Conservation (phyloP, 108 stramenopile species). For the Cyclotella baltica region DNA sequence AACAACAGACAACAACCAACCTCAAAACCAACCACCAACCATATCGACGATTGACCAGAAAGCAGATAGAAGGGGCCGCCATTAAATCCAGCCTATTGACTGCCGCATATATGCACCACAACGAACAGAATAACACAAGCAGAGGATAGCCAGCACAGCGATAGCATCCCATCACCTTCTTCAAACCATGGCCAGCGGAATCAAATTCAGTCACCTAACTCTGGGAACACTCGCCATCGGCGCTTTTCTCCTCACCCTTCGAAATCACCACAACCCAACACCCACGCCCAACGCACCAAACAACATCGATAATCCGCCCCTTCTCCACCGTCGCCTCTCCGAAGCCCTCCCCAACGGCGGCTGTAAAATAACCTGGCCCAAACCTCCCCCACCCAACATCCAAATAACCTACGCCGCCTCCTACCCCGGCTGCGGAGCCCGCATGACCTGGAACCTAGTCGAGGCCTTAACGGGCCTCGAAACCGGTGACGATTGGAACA, state of each 20-base stretch:
- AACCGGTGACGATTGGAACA: slow-evolving; percentile 66
- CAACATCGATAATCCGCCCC: neutral
- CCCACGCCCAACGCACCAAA: neutral
- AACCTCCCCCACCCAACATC: slow-evolving; percentile 33
- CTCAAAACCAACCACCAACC: no score
- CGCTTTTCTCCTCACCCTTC: neutral
- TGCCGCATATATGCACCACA: no score
- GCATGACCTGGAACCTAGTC: slow-evolving; percentile 64
- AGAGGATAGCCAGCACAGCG: no score
- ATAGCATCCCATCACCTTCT: neutral
- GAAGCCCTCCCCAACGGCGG: slow-evolving; percentile 51
- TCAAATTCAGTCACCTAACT: neutral
- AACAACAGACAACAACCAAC: no score
- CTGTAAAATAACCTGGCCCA: slow-evolving; percentile 55
- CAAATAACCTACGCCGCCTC: slow-evolving; percentile 59
- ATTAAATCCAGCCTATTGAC: no score
- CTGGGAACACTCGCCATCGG: neutral
- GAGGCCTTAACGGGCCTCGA: slow-evolving; percentile 57
- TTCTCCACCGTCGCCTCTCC: slow-evolving; percentile 43
- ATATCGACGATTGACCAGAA: no score
- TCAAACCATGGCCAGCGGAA: neutral
- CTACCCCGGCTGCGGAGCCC: slow-evolving; percentile 63
- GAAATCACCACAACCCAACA: neutral
- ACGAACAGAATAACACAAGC: no score
- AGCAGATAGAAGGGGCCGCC: no score